Base-by-base conservation (phyloP, 2,329 filamentous ascomycete genomes). In the Gnomoniopsis smithogilvyi region DNA sequence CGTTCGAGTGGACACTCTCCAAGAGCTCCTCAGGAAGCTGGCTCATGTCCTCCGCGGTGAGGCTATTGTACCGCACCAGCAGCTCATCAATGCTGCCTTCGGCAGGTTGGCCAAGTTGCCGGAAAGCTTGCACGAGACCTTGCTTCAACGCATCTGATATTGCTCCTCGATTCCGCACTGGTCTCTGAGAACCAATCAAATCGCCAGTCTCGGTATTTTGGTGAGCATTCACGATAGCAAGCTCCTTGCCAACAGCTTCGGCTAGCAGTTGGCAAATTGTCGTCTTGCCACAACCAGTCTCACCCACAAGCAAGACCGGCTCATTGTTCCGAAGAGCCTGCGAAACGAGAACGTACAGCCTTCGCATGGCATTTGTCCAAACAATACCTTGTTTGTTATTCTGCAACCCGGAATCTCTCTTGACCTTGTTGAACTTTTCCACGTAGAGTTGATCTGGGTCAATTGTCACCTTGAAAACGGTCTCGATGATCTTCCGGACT, bases 191-290 rank as follows among this genome's bases (percentile, higher is more conserved):
- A 64, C 95, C 95, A 64, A 99, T 98, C 12, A 99, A 80, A 72
- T 99, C 95, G 17, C 95, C 94, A 0, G 96, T 98, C 72, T 99
- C 96, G 0, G 95, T 93, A 65, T 99, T 99, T 66, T 98, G 94
- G 73, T 99, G 96, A 2, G 96, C 95, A 70, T 99, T 99, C 68
- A 99, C 89, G 66, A 94, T 95, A 65, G 93, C 87, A 43, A 99
- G 78, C 63, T 90, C 79, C 67, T 89, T 92, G 17, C 80, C 78
- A 63, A 91, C 82, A 3, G 91, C 89, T 68, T 96, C 89, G 3
- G 95, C 92, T 55, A 98, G 82, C 69, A 96, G 83, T 71, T 99
- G 95, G 65, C 92, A 96, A 7, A 99, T 90, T 2, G 94, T 97
- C 0, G 95, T 99, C 76, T 99, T 99, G 62, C 96, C 95, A 68